Base-by-base conservation (phyloP, 148 eudicot species). In the Rhododendron griersonianum region DNA sequence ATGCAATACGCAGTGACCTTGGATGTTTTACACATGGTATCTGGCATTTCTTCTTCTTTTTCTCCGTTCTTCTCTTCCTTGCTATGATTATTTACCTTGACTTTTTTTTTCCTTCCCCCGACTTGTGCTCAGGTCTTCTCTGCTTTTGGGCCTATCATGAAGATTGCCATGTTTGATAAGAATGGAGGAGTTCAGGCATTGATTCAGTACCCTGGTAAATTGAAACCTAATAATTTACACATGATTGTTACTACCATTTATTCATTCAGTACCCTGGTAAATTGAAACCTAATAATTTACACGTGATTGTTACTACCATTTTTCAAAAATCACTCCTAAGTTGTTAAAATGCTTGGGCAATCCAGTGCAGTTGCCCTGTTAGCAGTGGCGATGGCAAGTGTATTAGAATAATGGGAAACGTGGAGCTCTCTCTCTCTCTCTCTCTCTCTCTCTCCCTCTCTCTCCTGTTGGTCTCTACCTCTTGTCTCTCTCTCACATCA, bases 141-240 rank as follows among this genome's bases (percentile, higher is more conserved):
- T 41, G 91, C 99, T 44, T 95, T 95, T 93, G 99, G 99, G 37
- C 90, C 94, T 80, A 98, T 97, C 88, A 89, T 94, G 76, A 97
- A 97, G 94, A 97, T 97, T 90, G 99, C 99, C 67, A 97, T 97
- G 98, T 97, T 97, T 86, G 99, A 97, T 87, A 97, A 97, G 88
- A 95, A 97, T 84, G 98, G 98, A 25, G 99, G 98, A 82, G 90
- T 97, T 84, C 99, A 97, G 89, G 99, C 99, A 83, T 90, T 97
- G 92, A 89, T 97, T 86, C 99, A 97, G 88, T 97, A 95, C 88
- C 96, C 98, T 84, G 99, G 99, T 94, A 88, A 89, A 87, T 85
- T 65, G 18, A 77, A 39, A 71, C 35, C 21, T 55, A 55, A 16
- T 3, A 55, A 15, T 55, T 55, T 55, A 15, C 61, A 16, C 21